Evolutionary conservation across 805 yeast species (phyloP).

Genomic region (Yamadazyma endophytica): DNA sequence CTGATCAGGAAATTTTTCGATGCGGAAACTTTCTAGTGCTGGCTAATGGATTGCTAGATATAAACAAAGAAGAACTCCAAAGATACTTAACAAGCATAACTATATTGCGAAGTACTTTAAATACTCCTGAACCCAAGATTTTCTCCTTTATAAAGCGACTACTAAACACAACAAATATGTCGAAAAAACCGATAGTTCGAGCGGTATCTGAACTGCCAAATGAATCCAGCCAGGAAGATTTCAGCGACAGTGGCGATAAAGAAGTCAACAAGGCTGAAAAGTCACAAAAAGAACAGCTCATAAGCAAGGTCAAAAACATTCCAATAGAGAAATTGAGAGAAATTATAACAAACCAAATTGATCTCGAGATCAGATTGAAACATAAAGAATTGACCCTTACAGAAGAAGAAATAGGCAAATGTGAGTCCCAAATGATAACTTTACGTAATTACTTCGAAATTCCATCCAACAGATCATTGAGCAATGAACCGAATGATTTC

Average conservation of each 20-base stretch:
- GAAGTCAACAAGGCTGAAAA: not conserved
- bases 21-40: too few relatives aligned
- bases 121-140: too few relatives aligned
- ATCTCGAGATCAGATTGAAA: slow-evolving; percentile 56
- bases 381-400: slow-evolving; percentile 52
- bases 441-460: slow-evolving; percentile 44
- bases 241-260: not conserved
- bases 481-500: slow-evolving; percentile 42
- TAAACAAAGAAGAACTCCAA: too few relatives aligned
- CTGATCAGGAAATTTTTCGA: too few relatives aligned
- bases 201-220: too few relatives aligned
- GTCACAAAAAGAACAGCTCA: slow-evolving; percentile 4
- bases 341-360: slow-evolving; percentile 44
- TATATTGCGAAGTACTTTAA: too few relatives aligned
- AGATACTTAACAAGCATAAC: too few relatives aligned
- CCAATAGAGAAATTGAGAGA: slow-evolving; percentile 26
- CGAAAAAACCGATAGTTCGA: not conserved
- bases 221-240: too few relatives aligned
- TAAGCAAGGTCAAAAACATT: slow-evolving; percentile 12
- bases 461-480: slow-evolving; percentile 34
- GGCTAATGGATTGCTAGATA: too few relatives aligned
- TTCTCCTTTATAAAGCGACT: too few relatives aligned
- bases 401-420: slow-evolving; percentile 51
- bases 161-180: too few relatives aligned
- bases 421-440: slow-evolving; percentile 54